Base-by-base conservation (phyloP, 257 asterid genomes). In the Marsdenia floribunda region DNA sequence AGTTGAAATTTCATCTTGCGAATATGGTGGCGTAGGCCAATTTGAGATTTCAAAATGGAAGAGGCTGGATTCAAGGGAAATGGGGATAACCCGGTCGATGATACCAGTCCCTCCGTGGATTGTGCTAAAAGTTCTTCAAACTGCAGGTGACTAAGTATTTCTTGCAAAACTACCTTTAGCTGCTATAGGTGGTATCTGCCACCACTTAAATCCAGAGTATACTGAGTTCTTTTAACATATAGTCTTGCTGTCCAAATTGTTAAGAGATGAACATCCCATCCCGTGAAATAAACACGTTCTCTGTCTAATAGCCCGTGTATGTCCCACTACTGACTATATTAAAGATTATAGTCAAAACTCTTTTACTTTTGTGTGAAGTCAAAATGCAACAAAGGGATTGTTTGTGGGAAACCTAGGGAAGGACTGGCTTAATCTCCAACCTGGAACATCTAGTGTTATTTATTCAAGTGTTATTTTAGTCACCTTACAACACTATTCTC, bases 1-100 rank as follows among this genome's bases (percentile, higher is more conserved):
- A 12, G 26, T 68, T 81, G 76, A 80, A 55, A 72, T 6, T 80
- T 71, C 66, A 38, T 57, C 59, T 46, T 46, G 35, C 73, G 70
- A 58, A 42, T 42, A 57, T 73, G 71, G 68, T 82, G 78, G 70
- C 83, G 38, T 71, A 87, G 96, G 88, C 73, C 71, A 55, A 80
- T 78, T 67, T 68, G 88, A 84, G 74, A 53, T 78, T 73, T 81
- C 91, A 37, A 87, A 84, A 71, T 90, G 97, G 91, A 82, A 86
- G 78, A 90, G 83, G 89, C 59, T 90, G 82, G 84, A 89, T 84
- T 82, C 98, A 0, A 81, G 85, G 84, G 72, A 63, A 53, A 73
- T 86, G 78, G 99, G 98, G 78, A 64, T 95, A 76, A 69, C 77
- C 50, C 74, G 75, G 72, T 87, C 90, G 54, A 83, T 70, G 91